A percentile compares a stretch with the other conserved stretches of the same genome.
These are phyloP conservation scores for Phytophthora pinifolia DNA, from an alignment of 352 stramenopile genomes.

Conservation along the genomic window DNA sequence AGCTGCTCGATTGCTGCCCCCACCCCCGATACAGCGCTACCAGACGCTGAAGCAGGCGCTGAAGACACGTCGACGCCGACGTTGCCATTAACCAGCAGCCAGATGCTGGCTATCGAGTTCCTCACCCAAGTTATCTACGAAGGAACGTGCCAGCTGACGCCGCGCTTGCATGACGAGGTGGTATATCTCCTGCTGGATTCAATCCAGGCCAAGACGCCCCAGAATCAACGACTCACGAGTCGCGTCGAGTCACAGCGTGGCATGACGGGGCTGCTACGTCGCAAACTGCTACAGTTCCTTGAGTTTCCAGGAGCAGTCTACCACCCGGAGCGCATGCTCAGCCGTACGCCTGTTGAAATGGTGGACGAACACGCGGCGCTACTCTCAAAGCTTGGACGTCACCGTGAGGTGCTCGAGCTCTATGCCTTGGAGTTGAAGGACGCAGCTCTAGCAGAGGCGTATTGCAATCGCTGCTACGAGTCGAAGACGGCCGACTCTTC, in stretches of 20 bases:
- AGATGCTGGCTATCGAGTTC: conserved; percentile 80
- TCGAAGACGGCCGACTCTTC: conserved; percentile 70
- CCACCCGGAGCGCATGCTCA: conserved; percentile 83
- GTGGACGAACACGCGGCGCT: conserved; percentile 78
- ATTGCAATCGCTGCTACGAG: conserved; percentile 84
- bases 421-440: conserved; percentile 80
- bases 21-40: background rate
- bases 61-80: conserved; percentile 15
- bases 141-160: conserved; percentile 28
- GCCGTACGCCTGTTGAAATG: conserved; percentile 71
- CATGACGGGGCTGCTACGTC: conserved; percentile 53
- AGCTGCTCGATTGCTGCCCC: conserved; percentile 37
- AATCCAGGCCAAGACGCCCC: conserved; percentile 47
- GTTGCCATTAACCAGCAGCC: conserved; percentile 58
- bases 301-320: conserved; percentile 53
- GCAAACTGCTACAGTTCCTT: conserved; percentile 70
- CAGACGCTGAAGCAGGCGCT: conserved; percentile 11
- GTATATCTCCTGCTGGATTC: conserved; percentile 78
- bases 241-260: conserved; percentile 60
- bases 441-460: conserved; percentile 65
- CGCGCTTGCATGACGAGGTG: conserved; percentile 75
- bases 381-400: conserved; percentile 69
- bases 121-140: conserved; percentile 70
- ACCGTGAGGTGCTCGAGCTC: conserved; percentile 81
- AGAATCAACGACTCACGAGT: conserved; percentile 42